phyloP scores from a whole-genome alignment of 2,329 filamentous ascomycete species.

The Kalmusia sp. region DNA sequence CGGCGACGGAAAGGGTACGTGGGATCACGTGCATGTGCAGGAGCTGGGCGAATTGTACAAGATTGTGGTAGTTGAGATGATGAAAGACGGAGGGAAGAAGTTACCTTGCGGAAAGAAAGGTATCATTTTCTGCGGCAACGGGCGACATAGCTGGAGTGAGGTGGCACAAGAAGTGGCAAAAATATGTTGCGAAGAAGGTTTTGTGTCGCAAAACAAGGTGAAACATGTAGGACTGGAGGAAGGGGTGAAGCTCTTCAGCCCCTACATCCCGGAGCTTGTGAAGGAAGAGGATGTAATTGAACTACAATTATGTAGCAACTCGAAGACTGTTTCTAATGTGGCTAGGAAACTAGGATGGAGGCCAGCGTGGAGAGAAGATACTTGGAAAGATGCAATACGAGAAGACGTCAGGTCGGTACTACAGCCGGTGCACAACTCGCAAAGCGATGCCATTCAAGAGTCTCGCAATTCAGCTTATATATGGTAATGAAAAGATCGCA shows the following conservation, averaged over 20 bases:
- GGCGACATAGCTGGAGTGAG: conserved; percentile 8
- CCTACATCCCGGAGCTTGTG: not conserved
- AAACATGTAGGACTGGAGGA: conserved; percentile 5
- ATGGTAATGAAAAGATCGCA: not conserved
- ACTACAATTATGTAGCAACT: conserved; percentile 3
- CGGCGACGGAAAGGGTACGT: conserved; percentile 5
- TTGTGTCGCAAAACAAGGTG: not conserved
- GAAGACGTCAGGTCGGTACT: conserved; percentile 5
- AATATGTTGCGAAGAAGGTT: not conserved
- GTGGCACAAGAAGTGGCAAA: conserved; percentile 10
- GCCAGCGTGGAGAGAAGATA: conserved; percentile 3
- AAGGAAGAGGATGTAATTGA: conserved; percentile 8
- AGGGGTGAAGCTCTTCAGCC: not conserved
- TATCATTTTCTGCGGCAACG: conserved; percentile 11
- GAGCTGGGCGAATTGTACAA: conserved; percentile 12
- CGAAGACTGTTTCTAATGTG: conserved; percentile 4
- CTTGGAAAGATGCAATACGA: conserved; percentile 4
- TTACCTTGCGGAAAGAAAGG: conserved; percentile 8
- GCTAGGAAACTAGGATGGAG: conserved; percentile 10
- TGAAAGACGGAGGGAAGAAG: not conserved
- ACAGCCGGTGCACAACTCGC: not conserved
- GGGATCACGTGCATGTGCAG: conserved; percentile 12
- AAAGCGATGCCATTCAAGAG: not conserved
- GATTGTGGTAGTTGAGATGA: conserved; percentile 3
- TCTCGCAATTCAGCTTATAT: not conserved